Base-by-base conservation (phyloP, 2,329 filamentous ascomycete genomes). In the Scopulariopsis brevicaulis region DNA sequence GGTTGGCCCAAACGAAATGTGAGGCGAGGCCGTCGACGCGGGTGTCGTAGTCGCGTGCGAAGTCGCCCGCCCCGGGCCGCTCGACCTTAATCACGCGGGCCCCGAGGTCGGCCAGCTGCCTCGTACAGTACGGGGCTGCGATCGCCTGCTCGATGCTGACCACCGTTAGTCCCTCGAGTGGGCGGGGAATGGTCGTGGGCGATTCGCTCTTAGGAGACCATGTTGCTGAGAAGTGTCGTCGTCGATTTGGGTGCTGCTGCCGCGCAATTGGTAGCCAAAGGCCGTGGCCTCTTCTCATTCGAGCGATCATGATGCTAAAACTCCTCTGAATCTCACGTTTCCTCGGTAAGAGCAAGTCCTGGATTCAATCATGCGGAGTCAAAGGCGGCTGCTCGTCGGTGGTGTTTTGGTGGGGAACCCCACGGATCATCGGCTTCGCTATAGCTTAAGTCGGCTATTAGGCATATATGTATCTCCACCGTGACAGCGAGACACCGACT, bases 21-120 rank as follows among this genome's bases (percentile, higher is more conserved):
- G 78, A 81, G 0, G 76, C 69, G 15, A 78, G 66, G 0, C 78
- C 78, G 8, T 73, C 70, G 2, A 80, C 77, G 10, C 77, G 72
- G 0, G 66, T 72, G 63, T 81, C 78, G 60, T 80, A 80, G 14
- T 72, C 66, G 1, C 77, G 73, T 0, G 78, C 78, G 63, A 81
- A 81, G 62, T 81, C 79, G 1, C 78, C 78, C 0, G 73, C 72
- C 0, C 67, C 71, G 0, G 77, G 78, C 1, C 79, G 73, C 62
- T 81, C 78, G 22, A 81, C 66, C 64, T 81, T 81, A 65, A 81
- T 81, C 22, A 81, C 77, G 5, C 78, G 70, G 2, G 78, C 78
- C 14, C 79, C 79, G 10, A 77, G 69, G 60, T 81, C 78, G 20
- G 79, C 77, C 4, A 80, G 70, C 55, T 81, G 78, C 0, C 78